Conservation (phyloP, 805 yeast genomes). For the Schizosaccharomyces pombe region DNA sequence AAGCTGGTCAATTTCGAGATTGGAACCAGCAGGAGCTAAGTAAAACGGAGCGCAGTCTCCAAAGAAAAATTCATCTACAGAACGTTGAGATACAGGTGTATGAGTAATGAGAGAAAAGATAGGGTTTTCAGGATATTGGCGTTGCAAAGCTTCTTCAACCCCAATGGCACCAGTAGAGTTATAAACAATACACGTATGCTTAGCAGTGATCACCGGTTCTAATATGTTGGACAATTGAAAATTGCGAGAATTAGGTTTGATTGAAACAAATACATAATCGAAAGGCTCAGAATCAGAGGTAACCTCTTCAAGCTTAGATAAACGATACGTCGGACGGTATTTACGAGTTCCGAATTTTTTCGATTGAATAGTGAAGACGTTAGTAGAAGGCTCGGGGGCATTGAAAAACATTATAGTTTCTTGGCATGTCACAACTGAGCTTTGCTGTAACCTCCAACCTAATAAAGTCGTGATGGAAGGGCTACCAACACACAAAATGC, state of each 20-base stretch:
- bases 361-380: background rate
- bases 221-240: constrained; percentile 28
- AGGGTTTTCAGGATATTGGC: constrained; percentile 26
- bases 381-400: background rate
- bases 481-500: background rate
- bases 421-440: background rate
- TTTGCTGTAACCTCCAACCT: background rate
- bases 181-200: constrained; percentile 27
- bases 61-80: constrained; percentile 10
- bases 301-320: background rate
- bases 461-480: background rate
- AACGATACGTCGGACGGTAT: background rate
- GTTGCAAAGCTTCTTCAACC: constrained; percentile 31
- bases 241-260: constrained; percentile 46
- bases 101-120: constrained; percentile 38
- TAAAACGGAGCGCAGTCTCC: constrained; percentile 7
- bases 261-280: constrained; percentile 37
- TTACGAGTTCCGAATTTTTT: background rate
- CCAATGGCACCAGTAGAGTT: constrained; percentile 32
- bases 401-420: background rate
- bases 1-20: constrained; percentile 5
- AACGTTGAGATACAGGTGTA: constrained; percentile 7
- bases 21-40: constrained; percentile 4
- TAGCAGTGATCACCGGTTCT: constrained; percentile 26
- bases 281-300: constrained; percentile 11